Conservation (phyloP, 1,284 basidiomycete species). For the Anthracocystis panici-leucophaei region DNA sequence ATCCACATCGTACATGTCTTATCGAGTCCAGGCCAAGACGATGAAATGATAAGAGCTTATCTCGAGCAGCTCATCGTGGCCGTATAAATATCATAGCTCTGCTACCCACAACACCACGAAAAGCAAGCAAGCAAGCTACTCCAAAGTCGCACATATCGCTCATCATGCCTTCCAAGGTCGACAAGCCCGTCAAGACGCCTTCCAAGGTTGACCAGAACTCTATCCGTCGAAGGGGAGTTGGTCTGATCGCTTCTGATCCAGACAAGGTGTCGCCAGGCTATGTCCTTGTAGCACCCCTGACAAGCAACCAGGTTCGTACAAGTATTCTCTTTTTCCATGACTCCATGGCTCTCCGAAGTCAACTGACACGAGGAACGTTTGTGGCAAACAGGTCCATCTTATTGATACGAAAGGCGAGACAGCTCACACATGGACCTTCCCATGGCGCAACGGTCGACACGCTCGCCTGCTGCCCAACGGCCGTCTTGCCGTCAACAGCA, state of each 20-base stretch:
- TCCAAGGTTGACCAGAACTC: conserved; percentile 4
- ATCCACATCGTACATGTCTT: background rate
- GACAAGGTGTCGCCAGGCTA: conserved; percentile 5
- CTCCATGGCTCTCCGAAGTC: background rate
- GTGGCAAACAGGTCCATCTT: conserved; percentile 1
- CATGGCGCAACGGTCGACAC: conserved; percentile 6
- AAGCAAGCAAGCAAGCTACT: background rate
- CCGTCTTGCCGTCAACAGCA: conserved; percentile 4
- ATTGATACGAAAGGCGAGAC: background rate
- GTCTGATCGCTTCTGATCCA: conserved; percentile 3
- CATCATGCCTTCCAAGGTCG: background rate
- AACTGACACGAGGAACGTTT: background rate
- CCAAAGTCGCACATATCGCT: background rate
- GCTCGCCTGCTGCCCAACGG: conserved; percentile 6
- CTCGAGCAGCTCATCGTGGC: background rate
- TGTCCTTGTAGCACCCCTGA: conserved; percentile 1
- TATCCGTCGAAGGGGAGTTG: conserved; percentile 1
- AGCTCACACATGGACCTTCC: conserved; percentile 3
- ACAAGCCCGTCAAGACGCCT: background rate
- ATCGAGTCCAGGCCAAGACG: background rate
- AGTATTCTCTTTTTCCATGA: too few species aligned
- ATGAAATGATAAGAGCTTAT: background rate
- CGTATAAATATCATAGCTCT: background rate
- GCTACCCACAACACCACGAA: background rate
- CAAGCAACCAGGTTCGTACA: conserved; percentile 6